Evolutionary conservation across 2,329 filamentous ascomycete species (phyloP), one percentile per base, ranked within the genome.

Genomic region (Fusarium robinianum): DNA sequence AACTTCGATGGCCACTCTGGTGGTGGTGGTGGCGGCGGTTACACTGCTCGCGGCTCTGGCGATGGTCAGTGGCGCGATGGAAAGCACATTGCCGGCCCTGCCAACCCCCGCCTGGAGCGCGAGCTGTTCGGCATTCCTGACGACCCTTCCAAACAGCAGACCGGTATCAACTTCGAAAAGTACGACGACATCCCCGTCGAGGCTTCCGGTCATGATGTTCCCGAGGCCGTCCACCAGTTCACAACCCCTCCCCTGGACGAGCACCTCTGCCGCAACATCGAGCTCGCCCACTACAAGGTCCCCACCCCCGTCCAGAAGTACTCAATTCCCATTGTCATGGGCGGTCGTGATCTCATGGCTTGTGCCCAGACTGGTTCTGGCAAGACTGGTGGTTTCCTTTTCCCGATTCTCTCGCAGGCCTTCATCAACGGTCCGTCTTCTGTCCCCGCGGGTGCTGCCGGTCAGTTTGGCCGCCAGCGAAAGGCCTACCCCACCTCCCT

Each of bases 81-180:
- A 72, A 96, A 97, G 80, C 94, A 99, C 76, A 77, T 96, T 62
- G 81, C 92, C 49, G 94, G 94, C 46, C 90, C 91, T 53, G 71
- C 85, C 61, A 97, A 97, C 76, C 80, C 85, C 55, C 90, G 92
- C 61, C 58, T 95, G 32, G 94, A 99, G 81, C 91, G 91, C 62
- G 94, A 99, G 67, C 87, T 99, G 38, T 99, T 96, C 69, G 94
- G 94, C 65, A 78, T 87, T 36, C 77, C 85, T 61, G 92, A 97
- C 70, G 94, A 97, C 66, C 90, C 92, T 53, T 84, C 87, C 58
- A 97, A 96, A 80, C 88, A 96, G 71, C 88, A 95, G 65, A 96
- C 90, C 22, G 94, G 94, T 73, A 97, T 99, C 87, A 99, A 99
- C 82, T 99, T 99, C 69, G 87, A 96, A 77, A 99, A 99, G 80